Percentiles rank a stretch among this genome's conserved stretches.
Conservation (phyloP, 768 basidiomycete genomes). For the Wakefieldia striispora region DNA sequence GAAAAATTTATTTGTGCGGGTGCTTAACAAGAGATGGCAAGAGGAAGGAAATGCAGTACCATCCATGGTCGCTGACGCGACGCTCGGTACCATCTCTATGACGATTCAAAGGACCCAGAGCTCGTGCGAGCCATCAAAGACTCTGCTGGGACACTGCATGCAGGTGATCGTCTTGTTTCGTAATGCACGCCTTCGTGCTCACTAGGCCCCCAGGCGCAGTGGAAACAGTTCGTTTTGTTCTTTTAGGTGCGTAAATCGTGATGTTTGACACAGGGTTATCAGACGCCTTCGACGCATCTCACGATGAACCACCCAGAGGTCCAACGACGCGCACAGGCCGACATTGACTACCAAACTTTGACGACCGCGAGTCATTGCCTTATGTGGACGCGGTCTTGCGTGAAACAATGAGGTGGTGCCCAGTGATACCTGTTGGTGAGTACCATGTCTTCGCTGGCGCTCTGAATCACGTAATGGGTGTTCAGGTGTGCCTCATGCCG, state of each 20-base stretch:
- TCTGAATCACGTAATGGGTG: background rate
- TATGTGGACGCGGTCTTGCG: slow-evolving; percentile 34
- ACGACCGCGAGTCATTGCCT: slow-evolving; percentile 27
- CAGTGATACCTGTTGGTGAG: slow-evolving; percentile 26
- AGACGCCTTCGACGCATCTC: slow-evolving; percentile 29
- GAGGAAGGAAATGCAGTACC: slow-evolving; percentile 7
- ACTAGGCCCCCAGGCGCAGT: slow-evolving; percentile 22
- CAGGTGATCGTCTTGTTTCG: slow-evolving; percentile 10
- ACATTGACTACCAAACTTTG: slow-evolving; percentile 31
- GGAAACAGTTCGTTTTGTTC: slow-evolving; percentile 28
- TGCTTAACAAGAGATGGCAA: background rate
- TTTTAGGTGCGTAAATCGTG: background rate
- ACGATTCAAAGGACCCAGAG: slow-evolving; percentile 6
- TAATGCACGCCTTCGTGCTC: background rate
- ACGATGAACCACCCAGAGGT: slow-evolving; percentile 30
- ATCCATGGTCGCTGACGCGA: slow-evolving; percentile 20
- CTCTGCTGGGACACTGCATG: slow-evolving; percentile 16
- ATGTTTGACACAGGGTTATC: background rate
- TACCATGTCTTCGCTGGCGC: background rate
- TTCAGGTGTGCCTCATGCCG: slow-evolving; percentile 41
- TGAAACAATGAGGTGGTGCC: slow-evolving; percentile 33
- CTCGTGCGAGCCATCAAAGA: slow-evolving; percentile 18
- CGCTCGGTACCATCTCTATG: slow-evolving; percentile 2
- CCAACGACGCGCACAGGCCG: slow-evolving; percentile 28
- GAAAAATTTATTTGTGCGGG: background rate